These are phyloP conservation scores for Hydnum rufescens DNA, from an alignment of 768 basidiomycete genomes.

Conservation along the genomic window DNA sequence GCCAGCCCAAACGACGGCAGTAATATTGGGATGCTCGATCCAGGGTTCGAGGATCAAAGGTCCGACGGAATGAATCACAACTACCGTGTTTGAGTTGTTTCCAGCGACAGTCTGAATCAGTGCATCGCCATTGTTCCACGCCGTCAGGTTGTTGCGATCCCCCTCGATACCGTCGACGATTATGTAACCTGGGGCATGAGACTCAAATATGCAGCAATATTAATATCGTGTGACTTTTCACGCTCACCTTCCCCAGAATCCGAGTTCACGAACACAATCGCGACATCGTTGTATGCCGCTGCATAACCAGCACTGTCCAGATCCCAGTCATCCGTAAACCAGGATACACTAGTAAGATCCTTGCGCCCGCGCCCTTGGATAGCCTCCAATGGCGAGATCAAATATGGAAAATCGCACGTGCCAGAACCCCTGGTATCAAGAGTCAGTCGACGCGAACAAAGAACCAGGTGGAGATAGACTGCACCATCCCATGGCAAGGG, in stretches of 20 bases:
- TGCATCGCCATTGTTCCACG: slow-evolving; percentile 17
- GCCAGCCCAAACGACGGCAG: slow-evolving; percentile 34
- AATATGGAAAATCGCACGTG: slow-evolving; percentile 32
- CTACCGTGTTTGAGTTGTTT: slow-evolving; percentile 16
- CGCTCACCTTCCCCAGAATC: slow-evolving; percentile 53
- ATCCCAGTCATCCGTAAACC: slow-evolving; percentile 54
- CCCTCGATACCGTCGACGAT: slow-evolving; percentile 18
- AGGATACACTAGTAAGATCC: slow-evolving; percentile 44
- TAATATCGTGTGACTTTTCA: not conserved
- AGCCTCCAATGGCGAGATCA: slow-evolving; percentile 67
- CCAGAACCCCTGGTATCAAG: no score
- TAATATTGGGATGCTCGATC: slow-evolving; percentile 8
- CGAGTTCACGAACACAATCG: slow-evolving; percentile 62
- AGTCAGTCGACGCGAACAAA: no score
- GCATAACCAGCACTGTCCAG: slow-evolving; percentile 28
- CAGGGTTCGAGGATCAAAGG: slow-evolving; percentile 8
- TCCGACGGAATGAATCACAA: slow-evolving; percentile 18
- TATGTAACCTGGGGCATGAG: slow-evolving; percentile 24
- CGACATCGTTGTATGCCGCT: slow-evolving; percentile 34
- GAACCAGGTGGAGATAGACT: slow-evolving; percentile 30
- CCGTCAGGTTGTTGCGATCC: slow-evolving; percentile 17
- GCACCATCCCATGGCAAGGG: slow-evolving; percentile 87
- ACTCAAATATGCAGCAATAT: not conserved
- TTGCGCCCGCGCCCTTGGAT: slow-evolving; percentile 52
- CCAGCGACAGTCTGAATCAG: slow-evolving; percentile 20